These are phyloP conservation scores for Solanum piurae DNA, from an alignment of 257 asterid species.

Conservation along the genomic window DNA sequence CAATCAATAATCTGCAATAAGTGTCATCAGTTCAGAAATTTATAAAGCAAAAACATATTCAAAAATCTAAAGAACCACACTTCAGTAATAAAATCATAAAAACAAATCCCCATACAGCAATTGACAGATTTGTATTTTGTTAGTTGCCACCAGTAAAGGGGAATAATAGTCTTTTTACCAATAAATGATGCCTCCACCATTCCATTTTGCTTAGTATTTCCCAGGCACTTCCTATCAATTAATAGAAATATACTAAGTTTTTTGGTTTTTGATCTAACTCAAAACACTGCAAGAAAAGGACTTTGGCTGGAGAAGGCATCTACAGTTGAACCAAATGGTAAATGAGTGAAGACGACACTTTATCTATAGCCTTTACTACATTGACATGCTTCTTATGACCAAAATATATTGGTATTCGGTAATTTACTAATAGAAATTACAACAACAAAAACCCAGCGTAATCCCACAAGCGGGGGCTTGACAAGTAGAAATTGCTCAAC, in stretches of 20 bases:
- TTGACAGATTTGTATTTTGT: background rate
- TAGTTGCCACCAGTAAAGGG: background rate
- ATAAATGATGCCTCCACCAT: background rate
- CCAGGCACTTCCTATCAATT: background rate
- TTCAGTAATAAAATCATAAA: background rate
- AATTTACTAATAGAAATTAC: background rate
- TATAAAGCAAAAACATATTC: background rate
- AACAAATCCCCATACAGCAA: background rate
- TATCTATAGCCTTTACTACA: background rate
- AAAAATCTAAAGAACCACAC: background rate
- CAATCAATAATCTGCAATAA: conserved; percentile 60
- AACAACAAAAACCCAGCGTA: background rate
- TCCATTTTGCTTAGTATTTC: background rate
- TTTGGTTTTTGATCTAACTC: background rate
- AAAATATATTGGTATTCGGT: background rate
- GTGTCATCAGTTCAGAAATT: background rate
- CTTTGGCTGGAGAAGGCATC: background rate
- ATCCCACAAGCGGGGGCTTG: background rate
- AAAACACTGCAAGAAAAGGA: background rate
- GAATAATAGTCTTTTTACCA: background rate
- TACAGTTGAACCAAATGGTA: background rate
- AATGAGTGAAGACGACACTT: background rate
- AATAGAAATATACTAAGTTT: background rate
- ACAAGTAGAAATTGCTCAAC: background rate
- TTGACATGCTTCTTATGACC: background rate